phyloP scores from a whole-genome alignment of 768 basidiomycete species.

The Russula foetens region DNA sequence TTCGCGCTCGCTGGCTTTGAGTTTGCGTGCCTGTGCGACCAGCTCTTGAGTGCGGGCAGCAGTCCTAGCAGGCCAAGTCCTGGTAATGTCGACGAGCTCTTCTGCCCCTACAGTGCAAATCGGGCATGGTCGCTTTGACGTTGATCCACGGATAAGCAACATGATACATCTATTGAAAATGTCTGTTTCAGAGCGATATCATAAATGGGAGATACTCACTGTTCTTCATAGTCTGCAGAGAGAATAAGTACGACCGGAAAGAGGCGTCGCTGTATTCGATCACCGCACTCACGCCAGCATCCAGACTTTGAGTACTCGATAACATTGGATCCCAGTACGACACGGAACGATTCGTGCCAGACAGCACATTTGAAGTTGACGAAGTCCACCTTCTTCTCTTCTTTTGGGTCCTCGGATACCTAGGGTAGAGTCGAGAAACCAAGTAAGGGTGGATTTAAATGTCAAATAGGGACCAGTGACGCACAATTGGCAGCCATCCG shows the following conservation, averaged over 20 bases:
- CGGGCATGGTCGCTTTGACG: no score
- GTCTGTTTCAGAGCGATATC: background rate
- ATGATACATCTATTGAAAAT: background rate
- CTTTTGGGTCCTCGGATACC: background rate
- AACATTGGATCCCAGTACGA: conserved; percentile 15
- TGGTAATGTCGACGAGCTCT: no score
- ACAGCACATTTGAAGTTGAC: conserved; percentile 20
- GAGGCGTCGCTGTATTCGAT: conserved; percentile 3
- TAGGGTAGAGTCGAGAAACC: background rate
- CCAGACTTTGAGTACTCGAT: conserved; percentile 10
- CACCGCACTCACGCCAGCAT: background rate
- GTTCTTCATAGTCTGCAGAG: conserved; percentile 26
- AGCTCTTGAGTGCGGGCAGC: no score
- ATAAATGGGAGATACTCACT: no score
- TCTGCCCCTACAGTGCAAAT: no score
- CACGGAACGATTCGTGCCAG: conserved; percentile 22
- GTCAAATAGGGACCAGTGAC: background rate
- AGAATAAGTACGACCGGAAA: conserved; percentile 23
- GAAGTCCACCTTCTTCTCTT: background rate
- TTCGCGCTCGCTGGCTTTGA: no score
- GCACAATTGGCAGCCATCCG: conserved; percentile 24
- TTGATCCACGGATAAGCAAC: background rate
- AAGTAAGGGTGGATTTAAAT: background rate
- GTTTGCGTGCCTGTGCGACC: no score
- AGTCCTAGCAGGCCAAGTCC: no score